phyloP scores from a whole-genome alignment of 257 asterid genomes.

The Nicotiana paniculata region DNA sequence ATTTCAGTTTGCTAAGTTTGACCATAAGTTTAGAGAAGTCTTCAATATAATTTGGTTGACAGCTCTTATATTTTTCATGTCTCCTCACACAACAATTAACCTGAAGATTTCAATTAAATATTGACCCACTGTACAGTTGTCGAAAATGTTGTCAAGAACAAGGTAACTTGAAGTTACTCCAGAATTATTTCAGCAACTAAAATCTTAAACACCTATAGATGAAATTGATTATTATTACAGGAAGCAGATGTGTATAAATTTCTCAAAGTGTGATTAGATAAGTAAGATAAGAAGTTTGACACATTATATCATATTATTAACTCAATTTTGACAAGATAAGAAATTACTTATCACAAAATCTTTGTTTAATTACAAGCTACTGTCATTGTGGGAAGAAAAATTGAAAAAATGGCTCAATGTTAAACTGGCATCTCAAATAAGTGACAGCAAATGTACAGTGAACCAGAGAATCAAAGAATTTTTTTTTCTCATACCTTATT shows the following conservation, averaged over 20 bases:
- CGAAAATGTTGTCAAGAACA: background rate
- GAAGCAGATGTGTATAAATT: background rate
- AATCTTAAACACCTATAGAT: background rate
- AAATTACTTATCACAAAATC: background rate
- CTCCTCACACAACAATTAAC: background rate
- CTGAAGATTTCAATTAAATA: background rate
- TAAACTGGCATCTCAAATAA: background rate
- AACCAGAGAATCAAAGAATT: background rate
- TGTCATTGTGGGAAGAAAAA: background rate
- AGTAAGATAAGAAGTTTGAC: slow-evolving; percentile 1
- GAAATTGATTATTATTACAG: background rate
- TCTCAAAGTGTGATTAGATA: background rate
- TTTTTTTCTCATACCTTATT: background rate
- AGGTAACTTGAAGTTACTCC: background rate
- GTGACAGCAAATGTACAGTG: background rate
- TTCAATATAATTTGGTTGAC: background rate
- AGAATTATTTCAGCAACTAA: background rate
- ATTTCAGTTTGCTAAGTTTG: background rate
- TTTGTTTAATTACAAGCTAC: background rate
- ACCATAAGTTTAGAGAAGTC: background rate
- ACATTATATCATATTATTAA: background rate
- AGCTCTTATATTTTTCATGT: background rate
- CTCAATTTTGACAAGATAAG: background rate
- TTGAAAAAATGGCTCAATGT: background rate
- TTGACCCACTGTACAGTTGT: background rate